These are phyloP conservation scores for Colletotrichum tropicicola DNA, from an alignment of 2,329 filamentous ascomycete species.

Conservation along the genomic window DNA sequence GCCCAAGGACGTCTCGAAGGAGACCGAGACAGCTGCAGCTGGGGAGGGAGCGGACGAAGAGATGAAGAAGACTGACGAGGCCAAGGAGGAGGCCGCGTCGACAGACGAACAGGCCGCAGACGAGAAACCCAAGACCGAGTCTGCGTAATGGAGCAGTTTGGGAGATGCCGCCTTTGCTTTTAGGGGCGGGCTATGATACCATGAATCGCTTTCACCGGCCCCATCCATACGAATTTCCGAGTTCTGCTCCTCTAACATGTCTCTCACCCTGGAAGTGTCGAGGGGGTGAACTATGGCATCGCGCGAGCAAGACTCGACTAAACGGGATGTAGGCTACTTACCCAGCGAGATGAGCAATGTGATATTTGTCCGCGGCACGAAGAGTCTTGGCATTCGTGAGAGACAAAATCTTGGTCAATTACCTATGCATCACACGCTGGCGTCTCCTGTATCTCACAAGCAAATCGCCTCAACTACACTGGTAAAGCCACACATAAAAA, in stretches of 20 bases:
- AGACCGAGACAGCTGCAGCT: background rate
- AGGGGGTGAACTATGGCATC: too few relatives aligned
- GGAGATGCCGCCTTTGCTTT: background rate
- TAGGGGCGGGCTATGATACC: constrained; percentile 22
- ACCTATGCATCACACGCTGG: too few relatives aligned
- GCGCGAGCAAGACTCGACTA: too few relatives aligned
- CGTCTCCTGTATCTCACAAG: too few relatives aligned
- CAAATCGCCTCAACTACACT: background rate
- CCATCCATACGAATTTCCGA: background rate
- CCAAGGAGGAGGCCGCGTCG: background rate
- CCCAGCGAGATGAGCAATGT: too few relatives aligned
- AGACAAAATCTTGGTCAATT: too few relatives aligned
- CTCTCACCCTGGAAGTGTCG: too few relatives aligned
- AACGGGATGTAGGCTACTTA: too few relatives aligned
- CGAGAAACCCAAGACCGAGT: background rate
- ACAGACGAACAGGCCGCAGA: background rate
- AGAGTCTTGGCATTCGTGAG: too few relatives aligned
- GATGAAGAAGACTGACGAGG: background rate
- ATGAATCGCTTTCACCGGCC: constrained; percentile 7
- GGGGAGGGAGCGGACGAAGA: constrained; percentile 9
- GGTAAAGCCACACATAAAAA: background rate
- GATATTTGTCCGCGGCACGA: too few relatives aligned
- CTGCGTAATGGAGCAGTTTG: background rate
- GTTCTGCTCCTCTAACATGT: too few relatives aligned
- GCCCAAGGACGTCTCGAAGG: constrained; percentile 30